Percentiles rank a stretch among this genome's conserved stretches.
These are phyloP conservation scores for Takashimella koratensis DNA, from an alignment of 1,284 basidiomycete species.

Conservation along the genomic window DNA sequence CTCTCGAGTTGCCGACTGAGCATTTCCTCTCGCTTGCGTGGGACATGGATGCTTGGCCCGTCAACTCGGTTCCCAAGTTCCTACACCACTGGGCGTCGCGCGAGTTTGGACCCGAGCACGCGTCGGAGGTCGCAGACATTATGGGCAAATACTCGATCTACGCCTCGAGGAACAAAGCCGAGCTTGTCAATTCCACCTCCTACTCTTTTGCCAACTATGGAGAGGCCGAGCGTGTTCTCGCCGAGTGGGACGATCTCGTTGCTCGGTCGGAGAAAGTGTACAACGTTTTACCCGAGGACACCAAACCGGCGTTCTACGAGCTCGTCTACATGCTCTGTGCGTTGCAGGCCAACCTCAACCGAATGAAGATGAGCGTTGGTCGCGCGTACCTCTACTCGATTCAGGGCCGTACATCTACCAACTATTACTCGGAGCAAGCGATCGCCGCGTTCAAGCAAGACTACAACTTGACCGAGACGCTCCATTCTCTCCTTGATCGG, in stretches of 20 bases:
- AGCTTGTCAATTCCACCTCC: constrained; percentile 61
- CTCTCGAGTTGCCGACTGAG: constrained; percentile 26
- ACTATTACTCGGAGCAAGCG: constrained; percentile 58
- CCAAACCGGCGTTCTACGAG: constrained; percentile 64
- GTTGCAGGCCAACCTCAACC: constrained; percentile 53
- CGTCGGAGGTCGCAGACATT: constrained; percentile 17
- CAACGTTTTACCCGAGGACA: constrained; percentile 53
- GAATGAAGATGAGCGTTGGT: constrained; percentile 55
- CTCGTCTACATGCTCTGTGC: constrained; percentile 63
- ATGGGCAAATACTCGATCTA: constrained; percentile 13
- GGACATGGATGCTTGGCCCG: constrained; percentile 22
- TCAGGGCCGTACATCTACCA: constrained; percentile 63
- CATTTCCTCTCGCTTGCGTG: constrained; percentile 25
- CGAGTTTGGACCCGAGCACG: constrained; percentile 22
- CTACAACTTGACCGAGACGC: constrained; percentile 48
- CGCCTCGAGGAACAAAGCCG: constrained; percentile 59
- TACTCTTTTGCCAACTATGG: constrained; percentile 63
- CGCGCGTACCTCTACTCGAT: constrained; percentile 61
- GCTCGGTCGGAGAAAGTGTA: constrained; percentile 59
- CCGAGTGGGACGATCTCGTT: constrained; percentile 55
- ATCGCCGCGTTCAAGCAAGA: constrained; percentile 46
- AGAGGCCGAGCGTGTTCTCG: constrained; percentile 62
- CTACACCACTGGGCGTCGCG: constrained; percentile 18
- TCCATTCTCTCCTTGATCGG: constrained; percentile 60
- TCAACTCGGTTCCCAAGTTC: constrained; percentile 16